phyloP scores from a whole-genome alignment of 2,329 filamentous ascomycete species.

The Aureobasidium sp. region DNA sequence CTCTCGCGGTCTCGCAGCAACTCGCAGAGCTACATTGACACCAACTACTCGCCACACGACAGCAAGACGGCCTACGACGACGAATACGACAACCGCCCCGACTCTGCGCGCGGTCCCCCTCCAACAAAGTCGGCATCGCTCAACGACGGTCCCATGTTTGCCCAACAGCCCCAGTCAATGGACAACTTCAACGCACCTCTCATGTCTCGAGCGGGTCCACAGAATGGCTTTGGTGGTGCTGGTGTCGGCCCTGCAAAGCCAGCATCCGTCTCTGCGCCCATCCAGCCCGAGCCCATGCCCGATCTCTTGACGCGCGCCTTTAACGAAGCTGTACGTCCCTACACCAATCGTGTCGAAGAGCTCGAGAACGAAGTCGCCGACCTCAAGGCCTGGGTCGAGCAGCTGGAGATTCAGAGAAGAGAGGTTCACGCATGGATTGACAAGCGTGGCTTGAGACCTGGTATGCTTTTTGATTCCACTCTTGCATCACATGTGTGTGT shows the following conservation, averaged over 20 bases:
- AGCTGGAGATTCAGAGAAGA: conserved; percentile 41
- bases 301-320: conserved; percentile 44
- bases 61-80: conserved; percentile 36
- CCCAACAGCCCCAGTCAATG: conserved; percentile 18
- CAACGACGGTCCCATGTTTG: conserved; percentile 31
- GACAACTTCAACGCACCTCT: conserved; percentile 14
- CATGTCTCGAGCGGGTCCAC: conserved; percentile 11
- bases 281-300: conserved; percentile 35
- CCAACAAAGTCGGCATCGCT: conserved; percentile 19
- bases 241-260: conserved; percentile 9
- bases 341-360: conserved; percentile 44
- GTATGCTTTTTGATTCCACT: conserved; percentile 25
- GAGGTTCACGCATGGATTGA: conserved; percentile 48
- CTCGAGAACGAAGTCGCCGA: conserved; percentile 44
- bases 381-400: conserved; percentile 41
- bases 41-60: conserved; percentile 35
- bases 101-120: conserved; percentile 28
- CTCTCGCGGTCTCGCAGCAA: conserved; percentile 35
- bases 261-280: background rate
- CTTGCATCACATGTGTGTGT: background rate
- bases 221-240: conserved; percentile 21
- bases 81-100: conserved; percentile 31
- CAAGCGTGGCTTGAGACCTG: conserved; percentile 44
- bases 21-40: conserved; percentile 42
- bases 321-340: conserved; percentile 44